Evolutionary conservation across 306 rosid genomes (phyloP).

Genomic region (Hippophae gyantsensis): DNA sequence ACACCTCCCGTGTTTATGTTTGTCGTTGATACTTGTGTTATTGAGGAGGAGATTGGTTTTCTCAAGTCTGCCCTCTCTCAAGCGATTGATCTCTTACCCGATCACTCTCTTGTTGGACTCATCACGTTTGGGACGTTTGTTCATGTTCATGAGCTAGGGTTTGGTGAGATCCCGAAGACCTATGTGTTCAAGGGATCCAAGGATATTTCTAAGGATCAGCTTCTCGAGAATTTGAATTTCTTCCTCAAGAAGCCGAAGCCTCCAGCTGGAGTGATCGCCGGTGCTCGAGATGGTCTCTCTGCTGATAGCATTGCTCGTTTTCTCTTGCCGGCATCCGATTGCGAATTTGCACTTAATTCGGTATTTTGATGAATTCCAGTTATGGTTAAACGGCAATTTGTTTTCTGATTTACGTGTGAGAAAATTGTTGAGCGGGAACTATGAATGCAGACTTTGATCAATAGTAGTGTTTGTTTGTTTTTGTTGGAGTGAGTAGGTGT

Average conservation of each 20-base stretch:
- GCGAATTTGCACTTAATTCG: conserved; percentile 76
- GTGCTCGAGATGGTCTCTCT: conserved; percentile 80
- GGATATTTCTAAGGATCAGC: conserved; percentile 71
- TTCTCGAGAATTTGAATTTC: conserved; percentile 81
- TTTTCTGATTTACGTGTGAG: too few species aligned
- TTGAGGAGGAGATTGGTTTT: conserved; percentile 74
- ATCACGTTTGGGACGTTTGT: conserved; percentile 73
- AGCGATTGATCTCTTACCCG: conserved; percentile 76
- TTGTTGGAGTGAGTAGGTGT: conserved; percentile 32
- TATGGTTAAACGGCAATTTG: not conserved
- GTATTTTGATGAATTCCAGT: conserved; percentile 20
- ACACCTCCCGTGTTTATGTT: conserved; percentile 65
- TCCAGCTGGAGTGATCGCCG: conserved; percentile 67
- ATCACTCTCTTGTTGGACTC: conserved; percentile 74
- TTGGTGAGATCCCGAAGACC: conserved; percentile 55
- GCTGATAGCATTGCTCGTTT: conserved; percentile 71
- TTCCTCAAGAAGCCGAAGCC: conserved; percentile 73
- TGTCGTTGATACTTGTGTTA: conserved; percentile 69
- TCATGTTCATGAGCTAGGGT: conserved; percentile 88
- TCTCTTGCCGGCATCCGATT: conserved; percentile 64
- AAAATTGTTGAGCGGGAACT: too few species aligned
- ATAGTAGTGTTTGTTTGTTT: not conserved
- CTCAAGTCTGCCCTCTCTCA: conserved; percentile 64
- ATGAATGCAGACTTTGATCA: too few species aligned
- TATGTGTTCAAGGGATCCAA: conserved; percentile 74